A percentile compares a stretch with the other conserved stretches of the same genome.
Evolutionary conservation across 202 grass and related monocot species (phyloP).

Genomic region (Elaeis oleifera): DNA sequence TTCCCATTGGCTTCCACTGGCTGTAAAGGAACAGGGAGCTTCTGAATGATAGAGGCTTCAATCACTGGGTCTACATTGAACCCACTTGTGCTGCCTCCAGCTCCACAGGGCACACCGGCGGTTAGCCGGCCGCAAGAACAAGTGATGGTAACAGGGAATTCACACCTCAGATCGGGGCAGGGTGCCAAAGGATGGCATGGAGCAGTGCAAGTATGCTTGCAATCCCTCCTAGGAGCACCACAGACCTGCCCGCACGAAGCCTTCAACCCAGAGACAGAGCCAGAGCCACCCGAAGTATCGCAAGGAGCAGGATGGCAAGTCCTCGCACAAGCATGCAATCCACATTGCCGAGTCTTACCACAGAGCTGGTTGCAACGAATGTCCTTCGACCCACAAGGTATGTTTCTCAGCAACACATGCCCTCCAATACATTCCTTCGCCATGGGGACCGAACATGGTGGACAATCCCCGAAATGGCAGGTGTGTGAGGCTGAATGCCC

Average conservation of each 20-base stretch:
- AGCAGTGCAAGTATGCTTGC: constrained; percentile 78
- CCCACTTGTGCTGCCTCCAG: constrained; percentile 37
- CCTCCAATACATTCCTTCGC: constrained; percentile 79
- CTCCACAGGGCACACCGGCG: constrained; percentile 60
- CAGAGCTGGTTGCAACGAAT: constrained; percentile 94
- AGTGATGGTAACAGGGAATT: constrained; percentile 50
- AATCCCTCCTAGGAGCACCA: constrained; percentile 78
- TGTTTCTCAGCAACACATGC: constrained; percentile 89
- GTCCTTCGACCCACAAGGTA: constrained; percentile 91
- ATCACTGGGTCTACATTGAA: constrained; percentile 41
- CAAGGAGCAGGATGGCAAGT: constrained; percentile 79
- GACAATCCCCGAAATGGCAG: constrained; percentile 90
- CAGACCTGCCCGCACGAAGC: constrained; percentile 81
- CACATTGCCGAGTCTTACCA: constrained; percentile 92
- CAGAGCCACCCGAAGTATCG: constrained; percentile 36
- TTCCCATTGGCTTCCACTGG: constrained; percentile 64
- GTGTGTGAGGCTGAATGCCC: constrained; percentile 69
- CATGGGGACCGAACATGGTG: constrained; percentile 64
- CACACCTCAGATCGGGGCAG: constrained; percentile 81
- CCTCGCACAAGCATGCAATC: constrained; percentile 73
- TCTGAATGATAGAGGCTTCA: constrained; percentile 71
- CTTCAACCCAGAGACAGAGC: constrained; percentile 52
- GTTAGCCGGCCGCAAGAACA: constrained; percentile 78
- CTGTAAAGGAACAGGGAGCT: constrained; percentile 62
- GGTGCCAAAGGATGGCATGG: constrained; percentile 72